These are phyloP conservation scores for Colletotrichum sp. DNA, from an alignment of 2,329 filamentous ascomycete species.

Conservation along the genomic window DNA sequence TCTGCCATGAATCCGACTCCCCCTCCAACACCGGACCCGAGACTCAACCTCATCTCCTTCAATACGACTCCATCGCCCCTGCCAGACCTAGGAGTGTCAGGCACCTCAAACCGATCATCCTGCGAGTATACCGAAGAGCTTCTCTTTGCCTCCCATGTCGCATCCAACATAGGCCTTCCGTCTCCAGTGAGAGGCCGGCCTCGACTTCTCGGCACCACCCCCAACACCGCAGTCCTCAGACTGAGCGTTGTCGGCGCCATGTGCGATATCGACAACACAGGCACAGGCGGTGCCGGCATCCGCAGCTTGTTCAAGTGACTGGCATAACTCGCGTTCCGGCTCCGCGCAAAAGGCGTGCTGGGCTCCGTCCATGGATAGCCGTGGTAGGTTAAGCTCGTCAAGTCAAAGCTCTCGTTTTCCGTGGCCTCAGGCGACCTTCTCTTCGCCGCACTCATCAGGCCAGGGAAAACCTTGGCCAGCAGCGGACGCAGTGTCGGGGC, in stretches of 20 bases:
- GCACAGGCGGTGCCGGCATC: constrained; percentile 19
- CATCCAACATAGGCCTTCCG: constrained; percentile 3
- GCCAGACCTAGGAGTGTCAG: not conserved
- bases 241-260: constrained; percentile 32
- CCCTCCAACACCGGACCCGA: constrained; percentile 13
- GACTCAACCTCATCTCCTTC: constrained; percentile 12
- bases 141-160: not conserved
- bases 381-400: constrained; percentile 34
- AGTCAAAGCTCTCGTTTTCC: constrained; percentile 27
- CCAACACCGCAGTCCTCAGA: constrained; percentile 30
- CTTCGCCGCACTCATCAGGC: constrained; percentile 23
- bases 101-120: not conserved
- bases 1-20: constrained; percentile 36
- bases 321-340: constrained; percentile 24
- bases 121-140: constrained; percentile 17
- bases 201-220: constrained; percentile 25
- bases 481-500: constrained; percentile 36
- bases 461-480: constrained; percentile 30
- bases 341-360: constrained; percentile 19
- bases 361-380: constrained; percentile 33
- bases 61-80: constrained; percentile 16
- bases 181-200: constrained; percentile 15
- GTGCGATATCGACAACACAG: constrained; percentile 17
- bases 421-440: constrained; percentile 7
- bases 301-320: constrained; percentile 14